phyloP scores from a whole-genome alignment of 2,329 filamentous ascomycete genomes.

The Neofusicoccum laricinum region DNA sequence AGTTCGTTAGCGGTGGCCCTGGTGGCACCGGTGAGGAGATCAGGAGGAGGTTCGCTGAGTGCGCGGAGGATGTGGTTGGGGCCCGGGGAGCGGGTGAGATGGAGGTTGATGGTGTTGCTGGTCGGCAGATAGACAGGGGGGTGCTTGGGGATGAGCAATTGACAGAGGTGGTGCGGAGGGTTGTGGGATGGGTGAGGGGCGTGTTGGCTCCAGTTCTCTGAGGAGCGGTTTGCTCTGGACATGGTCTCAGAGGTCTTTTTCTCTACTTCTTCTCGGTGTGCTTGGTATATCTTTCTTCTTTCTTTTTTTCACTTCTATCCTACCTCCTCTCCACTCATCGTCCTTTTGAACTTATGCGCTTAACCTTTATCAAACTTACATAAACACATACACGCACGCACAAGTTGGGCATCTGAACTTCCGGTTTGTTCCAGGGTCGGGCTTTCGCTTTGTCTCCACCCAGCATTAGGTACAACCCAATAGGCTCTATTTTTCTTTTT shows the following conservation, averaged over 20 bases:
- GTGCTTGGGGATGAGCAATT: background rate
- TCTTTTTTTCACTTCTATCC: background rate
- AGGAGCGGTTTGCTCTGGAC: background rate
- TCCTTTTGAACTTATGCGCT: background rate
- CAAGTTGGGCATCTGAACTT: background rate
- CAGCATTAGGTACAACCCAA: background rate
- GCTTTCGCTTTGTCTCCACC: background rate
- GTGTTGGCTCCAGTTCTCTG: constrained; percentile 2
- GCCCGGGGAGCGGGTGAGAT: constrained; percentile 22
- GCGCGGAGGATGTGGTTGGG: constrained; percentile 25
- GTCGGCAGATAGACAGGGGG: background rate
- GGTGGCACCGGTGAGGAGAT: constrained; percentile 24
- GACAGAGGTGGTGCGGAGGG: background rate
- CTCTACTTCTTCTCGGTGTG: background rate
- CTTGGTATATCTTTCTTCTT: background rate
- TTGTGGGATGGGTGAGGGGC: constrained; percentile 3
- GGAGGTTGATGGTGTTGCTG: constrained; percentile 7
- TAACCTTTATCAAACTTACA: background rate
- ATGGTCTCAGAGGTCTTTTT: background rate
- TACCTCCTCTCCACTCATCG: background rate
- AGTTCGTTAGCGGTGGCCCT: background rate
- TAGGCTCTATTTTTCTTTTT: background rate
- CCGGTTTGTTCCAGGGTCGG: background rate
- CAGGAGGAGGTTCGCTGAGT: constrained; percentile 24
- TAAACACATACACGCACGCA: background rate